phyloP scores from a whole-genome alignment of 2,329 filamentous ascomycete species.

The Claviceps digitariae region DNA sequence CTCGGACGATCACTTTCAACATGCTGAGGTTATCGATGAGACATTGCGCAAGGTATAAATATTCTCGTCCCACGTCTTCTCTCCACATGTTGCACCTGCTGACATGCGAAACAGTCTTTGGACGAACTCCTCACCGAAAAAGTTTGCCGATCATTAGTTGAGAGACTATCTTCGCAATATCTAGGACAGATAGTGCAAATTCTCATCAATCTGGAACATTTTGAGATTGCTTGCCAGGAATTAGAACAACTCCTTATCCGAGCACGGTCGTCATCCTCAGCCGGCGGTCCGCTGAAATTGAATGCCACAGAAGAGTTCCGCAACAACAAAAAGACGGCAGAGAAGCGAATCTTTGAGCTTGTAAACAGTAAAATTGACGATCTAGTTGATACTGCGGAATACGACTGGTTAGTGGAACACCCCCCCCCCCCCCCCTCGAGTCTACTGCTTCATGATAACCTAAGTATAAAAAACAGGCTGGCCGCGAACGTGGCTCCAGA shows the following conservation, averaged over 20 bases:
- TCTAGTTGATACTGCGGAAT: constrained; percentile 90
- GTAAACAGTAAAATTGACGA: constrained; percentile 99
- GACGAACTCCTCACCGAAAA: constrained; percentile 88
- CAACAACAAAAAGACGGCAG: constrained; percentile 85
- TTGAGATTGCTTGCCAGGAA: constrained; percentile 84
- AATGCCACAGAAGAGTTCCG: constrained; percentile 77
- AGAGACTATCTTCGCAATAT: constrained; percentile 82
- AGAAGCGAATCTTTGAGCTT: constrained; percentile 95
- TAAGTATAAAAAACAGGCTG: constrained; percentile 23
- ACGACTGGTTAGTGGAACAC: constrained; percentile 56
- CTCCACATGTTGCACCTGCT: neutral
- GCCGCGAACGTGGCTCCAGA: constrained; percentile 48
- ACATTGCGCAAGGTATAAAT: constrained; percentile 59
- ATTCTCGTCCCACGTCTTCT: neutral
- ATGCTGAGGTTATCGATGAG: constrained; percentile 79
- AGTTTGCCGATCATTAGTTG: constrained; percentile 81
- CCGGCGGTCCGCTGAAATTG: constrained; percentile 66
- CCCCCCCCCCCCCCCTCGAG: too few relatives aligned
- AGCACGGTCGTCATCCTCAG: constrained; percentile 68
- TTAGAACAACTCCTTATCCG: constrained; percentile 76
- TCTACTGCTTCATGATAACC: neutral
- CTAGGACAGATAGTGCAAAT: constrained; percentile 97
- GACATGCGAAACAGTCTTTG: constrained; percentile 45
- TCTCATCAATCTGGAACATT: constrained; percentile 92
- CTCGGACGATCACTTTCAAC: constrained; percentile 88